A percentile compares a stretch with the other conserved stretches of the same genome.
Conservation (phyloP, 2,329 filamentous ascomycete genomes). For the Fusarium hostae region DNA sequence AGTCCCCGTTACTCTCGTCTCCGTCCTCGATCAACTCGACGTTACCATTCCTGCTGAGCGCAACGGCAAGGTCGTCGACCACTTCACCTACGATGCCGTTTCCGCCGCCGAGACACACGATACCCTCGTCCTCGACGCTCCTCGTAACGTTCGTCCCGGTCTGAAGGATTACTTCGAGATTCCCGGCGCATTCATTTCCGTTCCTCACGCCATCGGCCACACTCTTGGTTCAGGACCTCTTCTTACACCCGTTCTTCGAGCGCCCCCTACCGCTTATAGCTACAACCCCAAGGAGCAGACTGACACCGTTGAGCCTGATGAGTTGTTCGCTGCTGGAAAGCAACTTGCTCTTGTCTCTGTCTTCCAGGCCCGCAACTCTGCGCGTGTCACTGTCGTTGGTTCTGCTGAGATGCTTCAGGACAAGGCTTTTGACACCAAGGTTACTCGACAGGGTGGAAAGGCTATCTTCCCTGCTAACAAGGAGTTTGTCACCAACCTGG, state of each 20-base stretch:
- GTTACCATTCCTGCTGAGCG: constrained; percentile 88
- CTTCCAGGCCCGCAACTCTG: constrained; percentile 92
- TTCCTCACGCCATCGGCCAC: constrained; percentile 85
- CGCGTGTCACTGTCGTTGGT: constrained; percentile 86
- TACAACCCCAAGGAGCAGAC: constrained; percentile 92
- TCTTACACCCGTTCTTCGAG: constrained; percentile 83
- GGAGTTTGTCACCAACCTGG: constrained; percentile 84
- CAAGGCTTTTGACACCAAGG: constrained; percentile 86
- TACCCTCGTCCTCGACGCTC: constrained; percentile 81
- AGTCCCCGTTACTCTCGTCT: constrained; percentile 78
- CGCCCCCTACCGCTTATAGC: constrained; percentile 86
- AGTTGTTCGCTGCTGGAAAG: constrained; percentile 83
- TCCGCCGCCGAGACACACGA: constrained; percentile 87
- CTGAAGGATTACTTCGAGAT: constrained; percentile 80
- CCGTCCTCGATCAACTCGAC: constrained; percentile 87
- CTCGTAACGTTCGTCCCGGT: constrained; percentile 71
- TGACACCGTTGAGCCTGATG: constrained; percentile 72
- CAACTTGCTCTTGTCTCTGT: constrained; percentile 88
- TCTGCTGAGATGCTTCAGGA: constrained; percentile 89
- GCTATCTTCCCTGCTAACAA: constrained; percentile 77
- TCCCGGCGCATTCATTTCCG: constrained; percentile 72
- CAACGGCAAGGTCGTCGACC: constrained; percentile 87
- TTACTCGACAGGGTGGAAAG: constrained; percentile 67
- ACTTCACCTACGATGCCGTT: constrained; percentile 89
- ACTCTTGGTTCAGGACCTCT: constrained; percentile 81